Evolutionary conservation across 1,139 yeast genomes (phyloP).

Genomic region (Taiozyma onychis): DNA sequence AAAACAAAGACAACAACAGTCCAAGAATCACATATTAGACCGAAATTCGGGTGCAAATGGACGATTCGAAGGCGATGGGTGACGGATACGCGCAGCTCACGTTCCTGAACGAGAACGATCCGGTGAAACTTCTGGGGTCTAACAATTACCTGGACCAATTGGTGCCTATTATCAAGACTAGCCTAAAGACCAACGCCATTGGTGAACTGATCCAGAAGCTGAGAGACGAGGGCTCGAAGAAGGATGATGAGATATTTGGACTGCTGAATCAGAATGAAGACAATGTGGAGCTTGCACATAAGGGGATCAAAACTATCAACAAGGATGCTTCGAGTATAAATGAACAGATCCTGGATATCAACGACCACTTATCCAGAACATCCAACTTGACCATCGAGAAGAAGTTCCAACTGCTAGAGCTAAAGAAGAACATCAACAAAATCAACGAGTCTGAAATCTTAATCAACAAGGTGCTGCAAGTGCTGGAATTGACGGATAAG

Average conservation of each 20-base stretch:
- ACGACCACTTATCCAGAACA: conserved; percentile 50
- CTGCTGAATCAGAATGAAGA: conserved; percentile 60
- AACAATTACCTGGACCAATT: conserved; percentile 76
- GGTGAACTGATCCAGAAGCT: conserved; percentile 51
- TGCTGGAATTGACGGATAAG: conserved; percentile 79
- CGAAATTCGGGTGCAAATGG: background rate
- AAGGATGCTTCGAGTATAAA: conserved; percentile 49
- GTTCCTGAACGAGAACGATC: conserved; percentile 20
- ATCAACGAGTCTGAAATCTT: conserved; percentile 59
- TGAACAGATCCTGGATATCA: conserved; percentile 45
- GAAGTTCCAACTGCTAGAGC: conserved; percentile 48
- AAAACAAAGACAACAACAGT: background rate
- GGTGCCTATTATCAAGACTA: conserved; percentile 71
- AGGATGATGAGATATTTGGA: conserved; percentile 59
- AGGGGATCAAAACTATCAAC: conserved; percentile 52
- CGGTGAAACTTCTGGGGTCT: conserved; percentile 41
- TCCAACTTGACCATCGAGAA: conserved; percentile 58
- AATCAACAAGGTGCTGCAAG: conserved; percentile 68
- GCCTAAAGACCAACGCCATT: conserved; percentile 52
- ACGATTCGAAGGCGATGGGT: background rate
- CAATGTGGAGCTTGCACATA: conserved; percentile 48
- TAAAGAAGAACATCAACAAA: conserved; percentile 53
- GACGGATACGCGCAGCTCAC: conserved; percentile 1
- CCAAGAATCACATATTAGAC: background rate
- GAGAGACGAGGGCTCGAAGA: conserved; percentile 50